These are phyloP conservation scores for Amphicarpaea edgeworthii DNA, from an alignment of 306 rosid genomes.

Conservation along the genomic window DNA sequence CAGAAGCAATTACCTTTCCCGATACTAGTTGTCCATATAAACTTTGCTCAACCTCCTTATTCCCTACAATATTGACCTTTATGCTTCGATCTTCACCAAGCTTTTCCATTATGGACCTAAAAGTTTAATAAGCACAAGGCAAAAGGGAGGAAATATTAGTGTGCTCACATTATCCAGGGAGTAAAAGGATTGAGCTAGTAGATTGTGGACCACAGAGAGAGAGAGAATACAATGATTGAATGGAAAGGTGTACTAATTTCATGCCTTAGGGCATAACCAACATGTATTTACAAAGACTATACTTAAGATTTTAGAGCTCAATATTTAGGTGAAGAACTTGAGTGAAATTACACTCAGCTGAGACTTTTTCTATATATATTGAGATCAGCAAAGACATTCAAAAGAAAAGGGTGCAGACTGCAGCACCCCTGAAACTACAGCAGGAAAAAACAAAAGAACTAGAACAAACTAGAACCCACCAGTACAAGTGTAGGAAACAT, in stretches of 20 bases:
- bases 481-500: no score
- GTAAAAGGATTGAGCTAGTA: slow-evolving; percentile 18
- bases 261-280: no score
- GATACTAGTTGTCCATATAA: slow-evolving; percentile 66
- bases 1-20: slow-evolving; percentile 61
- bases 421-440: no score
- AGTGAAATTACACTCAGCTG: no score
- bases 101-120: slow-evolving; percentile 74
- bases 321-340: no score
- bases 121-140: slow-evolving; percentile 35
- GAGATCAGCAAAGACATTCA: no score
- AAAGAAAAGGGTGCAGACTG: no score
- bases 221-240: slow-evolving; percentile 22
- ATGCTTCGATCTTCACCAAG: slow-evolving; percentile 75
- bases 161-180: slow-evolving; percentile 27
- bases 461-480: no score
- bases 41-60: slow-evolving; percentile 82
- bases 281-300: background rate
- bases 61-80: slow-evolving; percentile 72
- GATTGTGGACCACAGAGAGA: slow-evolving; percentile 12
- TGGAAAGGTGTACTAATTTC: background rate
- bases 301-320: no score
- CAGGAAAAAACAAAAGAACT: no score
- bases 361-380: no score
- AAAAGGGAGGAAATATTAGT: slow-evolving; percentile 44